These are phyloP conservation scores for Catharanthus roseus DNA, from an alignment of 257 asterid species.

Conservation along the genomic window DNA sequence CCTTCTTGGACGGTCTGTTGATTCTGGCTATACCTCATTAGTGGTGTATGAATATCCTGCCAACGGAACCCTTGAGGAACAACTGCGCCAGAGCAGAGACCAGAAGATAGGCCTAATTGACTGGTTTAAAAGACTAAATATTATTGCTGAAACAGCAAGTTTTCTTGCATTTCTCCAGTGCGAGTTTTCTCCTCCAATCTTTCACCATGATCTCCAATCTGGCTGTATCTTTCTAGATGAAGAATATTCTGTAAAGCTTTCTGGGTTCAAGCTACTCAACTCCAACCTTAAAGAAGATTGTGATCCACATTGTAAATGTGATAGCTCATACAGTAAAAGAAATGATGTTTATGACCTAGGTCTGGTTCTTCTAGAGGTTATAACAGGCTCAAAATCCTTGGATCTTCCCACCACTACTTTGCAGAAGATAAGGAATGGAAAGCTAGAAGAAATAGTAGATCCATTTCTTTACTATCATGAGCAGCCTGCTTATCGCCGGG, in stretches of 20 bases:
- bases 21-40: constrained; percentile 32
- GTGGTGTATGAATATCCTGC: constrained; percentile 47
- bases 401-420: constrained; percentile 28
- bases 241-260: constrained; percentile 39
- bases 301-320: background rate
- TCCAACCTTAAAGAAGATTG: constrained; percentile 10
- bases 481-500: constrained; percentile 40
- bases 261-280: constrained; percentile 39
- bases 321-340: constrained; percentile 21
- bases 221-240: constrained; percentile 46
- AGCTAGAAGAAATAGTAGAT: constrained; percentile 63
- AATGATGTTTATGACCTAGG: constrained; percentile 55
- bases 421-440: constrained; percentile 57
- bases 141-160: constrained; percentile 46
- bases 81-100: constrained; percentile 31
- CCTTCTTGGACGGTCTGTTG: constrained; percentile 54
- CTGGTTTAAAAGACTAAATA: constrained; percentile 47
- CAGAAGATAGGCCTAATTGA: constrained; percentile 30
- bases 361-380: constrained; percentile 43
- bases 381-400: constrained; percentile 37
- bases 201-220: constrained; percentile 46
- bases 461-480: constrained; percentile 63
- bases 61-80: constrained; percentile 43
- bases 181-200: constrained; percentile 53
- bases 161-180: constrained; percentile 55